phyloP scores from a whole-genome alignment of 2,329 filamentous ascomycete species.

The Anisogramma anomala region DNA sequence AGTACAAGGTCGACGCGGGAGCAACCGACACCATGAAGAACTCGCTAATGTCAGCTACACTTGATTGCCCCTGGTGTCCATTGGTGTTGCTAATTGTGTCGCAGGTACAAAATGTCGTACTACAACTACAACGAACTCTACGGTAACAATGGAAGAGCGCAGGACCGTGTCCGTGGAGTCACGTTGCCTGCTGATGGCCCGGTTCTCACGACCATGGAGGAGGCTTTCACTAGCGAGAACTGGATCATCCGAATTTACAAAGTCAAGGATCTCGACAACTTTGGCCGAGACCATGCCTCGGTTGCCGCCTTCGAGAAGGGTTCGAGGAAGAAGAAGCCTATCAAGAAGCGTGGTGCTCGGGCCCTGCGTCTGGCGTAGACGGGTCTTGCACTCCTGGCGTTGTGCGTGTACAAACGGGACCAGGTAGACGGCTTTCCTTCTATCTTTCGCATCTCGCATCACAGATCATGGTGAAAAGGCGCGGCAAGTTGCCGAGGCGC shows the following conservation, averaged over 20 bases:
- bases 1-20: conserved; percentile 88
- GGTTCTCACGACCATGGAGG: conserved; percentile 77
- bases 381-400: neutral
- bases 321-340: conserved; percentile 70
- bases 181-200: conserved; percentile 76
- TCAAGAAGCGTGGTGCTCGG: conserved; percentile 61
- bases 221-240: conserved; percentile 98
- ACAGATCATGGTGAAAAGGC: conserved; percentile 2
- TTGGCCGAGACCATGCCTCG: conserved; percentile 73
- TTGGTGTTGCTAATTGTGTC: conserved; percentile 20
- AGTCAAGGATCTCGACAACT: conserved; percentile 96
- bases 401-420: conserved; percentile 9
- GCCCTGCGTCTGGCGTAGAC: conserved; percentile 60
- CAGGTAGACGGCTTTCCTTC: conserved; percentile 8
- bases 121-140: conserved; percentile 93
- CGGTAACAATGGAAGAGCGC: conserved; percentile 78
- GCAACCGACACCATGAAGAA: conserved; percentile 97
- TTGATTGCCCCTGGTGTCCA: neutral
- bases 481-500: conserved; percentile 10
- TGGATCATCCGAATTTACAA: conserved; percentile 99
- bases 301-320: conserved; percentile 63
- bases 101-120: conserved; percentile 99
- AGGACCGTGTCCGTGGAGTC: conserved; percentile 76
- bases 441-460: neutral
- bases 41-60: conserved; percentile 76